phyloP scores from a whole-genome alignment of 2,329 filamentous ascomycete genomes.

The Aspergillus bombycis region DNA sequence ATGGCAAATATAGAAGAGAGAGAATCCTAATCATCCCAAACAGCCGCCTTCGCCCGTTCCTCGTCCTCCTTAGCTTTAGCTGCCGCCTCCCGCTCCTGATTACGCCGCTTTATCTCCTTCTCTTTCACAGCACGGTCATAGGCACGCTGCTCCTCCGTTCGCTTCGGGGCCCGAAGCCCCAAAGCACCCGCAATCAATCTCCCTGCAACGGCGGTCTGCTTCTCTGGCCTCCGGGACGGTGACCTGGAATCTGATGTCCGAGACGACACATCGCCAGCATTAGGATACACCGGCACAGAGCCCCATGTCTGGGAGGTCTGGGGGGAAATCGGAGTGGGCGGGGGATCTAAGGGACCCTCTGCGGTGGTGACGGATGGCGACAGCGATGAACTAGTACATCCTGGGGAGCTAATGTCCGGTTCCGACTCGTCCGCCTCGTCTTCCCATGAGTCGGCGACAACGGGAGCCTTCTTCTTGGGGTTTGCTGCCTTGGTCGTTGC shows the following conservation, averaged over 20 bases:
- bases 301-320: slow-evolving; percentile 33
- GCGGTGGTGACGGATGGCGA: slow-evolving; percentile 32
- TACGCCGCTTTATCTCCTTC: slow-evolving; percentile 77
- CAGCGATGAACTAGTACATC: slow-evolving; percentile 17
- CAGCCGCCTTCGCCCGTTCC: slow-evolving; percentile 76
- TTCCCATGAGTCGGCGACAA: slow-evolving; percentile 76
- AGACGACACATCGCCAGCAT: slow-evolving; percentile 18
- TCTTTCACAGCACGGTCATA: slow-evolving; percentile 83
- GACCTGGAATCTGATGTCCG: slow-evolving; percentile 19
- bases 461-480: slow-evolving; percentile 37
- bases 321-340: slow-evolving; percentile 68
- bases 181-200: slow-evolving; percentile 87
- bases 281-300: slow-evolving; percentile 20
- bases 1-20: not conserved
- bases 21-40: slow-evolving; percentile 71
- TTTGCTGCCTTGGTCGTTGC: slow-evolving; percentile 10
- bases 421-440: slow-evolving; percentile 63
- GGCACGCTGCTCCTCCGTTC: slow-evolving; percentile 84
- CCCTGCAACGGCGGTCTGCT: slow-evolving; percentile 88
- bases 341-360: slow-evolving; percentile 56
- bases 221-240: slow-evolving; percentile 68
- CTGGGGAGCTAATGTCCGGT: slow-evolving; percentile 18
- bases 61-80: slow-evolving; percentile 64
- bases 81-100: slow-evolving; percentile 71
- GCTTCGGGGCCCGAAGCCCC: slow-evolving; percentile 76